phyloP scores from a whole-genome alignment of 2,329 filamentous ascomycete species.

The Arthrobotrys sphaeroides region DNA sequence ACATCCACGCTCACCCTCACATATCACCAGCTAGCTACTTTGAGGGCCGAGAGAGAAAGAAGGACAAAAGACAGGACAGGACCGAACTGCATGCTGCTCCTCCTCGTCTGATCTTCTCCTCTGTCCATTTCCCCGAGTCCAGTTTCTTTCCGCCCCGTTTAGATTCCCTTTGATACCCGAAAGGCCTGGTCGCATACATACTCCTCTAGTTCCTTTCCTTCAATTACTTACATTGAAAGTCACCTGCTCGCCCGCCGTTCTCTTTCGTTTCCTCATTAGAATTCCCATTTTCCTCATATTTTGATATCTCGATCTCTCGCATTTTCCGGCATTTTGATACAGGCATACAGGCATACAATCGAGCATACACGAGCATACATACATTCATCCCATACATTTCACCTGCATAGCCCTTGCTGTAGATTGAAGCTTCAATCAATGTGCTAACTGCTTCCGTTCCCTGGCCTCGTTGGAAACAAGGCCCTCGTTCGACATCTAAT shows the following conservation, averaged over 20 bases:
- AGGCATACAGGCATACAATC: constrained; percentile 21
- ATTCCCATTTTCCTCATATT: neutral
- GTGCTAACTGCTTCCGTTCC: constrained; percentile 51
- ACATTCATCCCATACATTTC: constrained; percentile 53
- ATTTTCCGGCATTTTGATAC: constrained; percentile 22
- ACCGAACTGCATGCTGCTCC: neutral
- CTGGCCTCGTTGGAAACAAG: constrained; percentile 23
- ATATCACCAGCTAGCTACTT: too few relatives aligned
- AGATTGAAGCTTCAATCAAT: constrained; percentile 31
- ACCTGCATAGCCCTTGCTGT: constrained; percentile 50
- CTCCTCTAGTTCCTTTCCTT: too few relatives aligned
- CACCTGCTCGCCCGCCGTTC: constrained; percentile 33
- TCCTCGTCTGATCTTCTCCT: constrained; percentile 10
- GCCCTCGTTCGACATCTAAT: constrained; percentile 49
- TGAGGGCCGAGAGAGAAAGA: too few relatives aligned
- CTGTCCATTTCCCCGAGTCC: constrained; percentile 14
- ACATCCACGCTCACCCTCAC: neutral
- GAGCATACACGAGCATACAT: constrained; percentile 41
- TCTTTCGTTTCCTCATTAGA: constrained; percentile 2
- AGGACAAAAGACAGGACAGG: too few relatives aligned
- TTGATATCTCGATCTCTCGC: constrained; percentile 25
- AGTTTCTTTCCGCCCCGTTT: constrained; percentile 3
- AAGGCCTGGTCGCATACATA: too few relatives aligned
- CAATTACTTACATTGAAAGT: neutral
- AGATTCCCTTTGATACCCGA: constrained; percentile 49